Evolutionary conservation across 352 stramenopile species (phyloP).

Genomic region (Pythium brachiatum): DNA sequence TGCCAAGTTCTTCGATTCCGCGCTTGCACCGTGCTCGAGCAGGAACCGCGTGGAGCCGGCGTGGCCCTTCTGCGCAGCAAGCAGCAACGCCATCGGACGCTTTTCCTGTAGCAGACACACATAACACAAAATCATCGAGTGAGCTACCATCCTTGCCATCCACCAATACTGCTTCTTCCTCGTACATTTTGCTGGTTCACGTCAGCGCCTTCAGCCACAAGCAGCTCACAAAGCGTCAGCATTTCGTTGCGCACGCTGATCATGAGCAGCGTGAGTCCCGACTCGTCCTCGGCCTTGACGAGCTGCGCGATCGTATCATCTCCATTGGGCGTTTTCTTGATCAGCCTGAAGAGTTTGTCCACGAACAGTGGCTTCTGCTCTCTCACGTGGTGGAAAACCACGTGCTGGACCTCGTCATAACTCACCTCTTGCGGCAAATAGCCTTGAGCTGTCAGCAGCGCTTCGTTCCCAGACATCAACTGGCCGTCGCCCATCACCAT

Average conservation of each 20-base stretch:
- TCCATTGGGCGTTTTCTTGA: constrained; percentile 49
- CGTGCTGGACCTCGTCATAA: constrained; percentile 56
- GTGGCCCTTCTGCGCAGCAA: constrained; percentile 83
- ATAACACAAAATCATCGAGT: neutral
- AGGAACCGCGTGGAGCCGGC: constrained; percentile 70
- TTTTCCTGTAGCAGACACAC: constrained; percentile 48
- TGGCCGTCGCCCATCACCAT: constrained; percentile 49
- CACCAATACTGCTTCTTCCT: too few species aligned
- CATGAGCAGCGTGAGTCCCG: constrained; percentile 84
- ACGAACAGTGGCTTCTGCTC: constrained; percentile 50
- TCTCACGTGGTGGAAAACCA: constrained; percentile 58
- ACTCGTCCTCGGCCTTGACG: constrained; percentile 65
- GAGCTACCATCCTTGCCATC: neutral
- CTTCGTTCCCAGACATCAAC: constrained; percentile 27
- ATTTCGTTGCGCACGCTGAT: constrained; percentile 68
- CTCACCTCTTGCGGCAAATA: constrained; percentile 40
- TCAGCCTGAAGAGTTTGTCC: constrained; percentile 57
- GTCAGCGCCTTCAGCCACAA: constrained; percentile 70
- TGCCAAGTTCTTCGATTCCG: constrained; percentile 84
- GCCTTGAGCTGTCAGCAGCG: constrained; percentile 15
- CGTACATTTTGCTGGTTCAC: constrained; percentile 81
- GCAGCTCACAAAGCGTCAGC: constrained; percentile 47
- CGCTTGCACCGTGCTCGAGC: constrained; percentile 58
- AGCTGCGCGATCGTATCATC: constrained; percentile 49
- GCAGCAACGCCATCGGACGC: constrained; percentile 68